A percentile compares a stretch with the other conserved stretches of the same genome.
Evolutionary conservation across 2,329 filamentous ascomycete genomes (phyloP).

Genomic region (Cladosporium oxysporum): DNA sequence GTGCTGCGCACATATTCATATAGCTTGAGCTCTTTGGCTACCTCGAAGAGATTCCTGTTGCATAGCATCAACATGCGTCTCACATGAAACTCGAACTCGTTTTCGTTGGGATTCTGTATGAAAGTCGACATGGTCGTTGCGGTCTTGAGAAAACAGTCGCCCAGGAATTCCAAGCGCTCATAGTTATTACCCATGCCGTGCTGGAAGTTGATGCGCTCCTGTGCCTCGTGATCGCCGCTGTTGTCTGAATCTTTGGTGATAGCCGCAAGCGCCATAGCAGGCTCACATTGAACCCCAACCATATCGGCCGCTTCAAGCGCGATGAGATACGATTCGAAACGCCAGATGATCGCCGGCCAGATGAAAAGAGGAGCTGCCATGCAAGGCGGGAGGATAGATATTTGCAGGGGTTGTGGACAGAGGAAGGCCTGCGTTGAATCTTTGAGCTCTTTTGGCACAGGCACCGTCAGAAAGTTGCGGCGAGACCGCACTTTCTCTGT

Average conservation of each 20-base stretch:
- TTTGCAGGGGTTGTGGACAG: conserved; percentile 72
- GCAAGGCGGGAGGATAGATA: conserved; percentile 71
- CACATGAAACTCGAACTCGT: conserved; percentile 87
- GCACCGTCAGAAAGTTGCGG: conserved; percentile 80
- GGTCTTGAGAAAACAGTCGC: conserved; percentile 94
- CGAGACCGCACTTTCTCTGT: conserved; percentile 73
- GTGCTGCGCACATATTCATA: conserved; percentile 81
- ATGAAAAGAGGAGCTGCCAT: conserved; percentile 73
- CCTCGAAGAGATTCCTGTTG: conserved; percentile 85
- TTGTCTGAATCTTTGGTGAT: conserved; percentile 92
- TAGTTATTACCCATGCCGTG: conserved; percentile 92
- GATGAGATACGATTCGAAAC: conserved; percentile 79
- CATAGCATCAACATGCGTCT: conserved; percentile 88
- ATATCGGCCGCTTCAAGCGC: conserved; percentile 70
- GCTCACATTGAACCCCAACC: conserved; percentile 64
- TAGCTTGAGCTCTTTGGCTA: conserved; percentile 66
- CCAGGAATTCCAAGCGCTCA: conserved; percentile 88
- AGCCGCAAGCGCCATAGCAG: conserved; percentile 78
- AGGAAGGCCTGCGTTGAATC: conserved; percentile 59
- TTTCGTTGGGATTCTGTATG: conserved; percentile 70
- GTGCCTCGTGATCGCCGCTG: conserved; percentile 66
- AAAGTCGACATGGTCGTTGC: conserved; percentile 88
- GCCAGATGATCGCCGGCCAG: conserved; percentile 81
- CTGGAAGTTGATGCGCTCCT: conserved; percentile 71
- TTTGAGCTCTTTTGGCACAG: conserved; percentile 54